Evolutionary conservation across 2,329 filamentous ascomycete species (phyloP), one percentile per base, ranked within the genome.

Genomic region (Penicillium janthinellum): DNA sequence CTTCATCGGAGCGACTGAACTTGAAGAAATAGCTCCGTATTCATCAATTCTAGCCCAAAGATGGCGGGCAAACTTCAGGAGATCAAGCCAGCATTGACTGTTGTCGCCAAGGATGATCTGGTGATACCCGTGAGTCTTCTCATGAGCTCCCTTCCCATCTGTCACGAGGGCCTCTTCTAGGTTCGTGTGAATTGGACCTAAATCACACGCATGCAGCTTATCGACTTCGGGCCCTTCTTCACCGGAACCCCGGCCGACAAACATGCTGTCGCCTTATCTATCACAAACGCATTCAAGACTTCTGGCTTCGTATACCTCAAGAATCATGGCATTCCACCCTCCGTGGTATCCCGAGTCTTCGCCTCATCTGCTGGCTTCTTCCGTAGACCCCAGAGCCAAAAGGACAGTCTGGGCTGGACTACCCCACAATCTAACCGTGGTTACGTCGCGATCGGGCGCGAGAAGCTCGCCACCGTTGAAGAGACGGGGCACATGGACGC

Each of bases 281-380:
- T 96, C 66, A 86, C 94, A 12, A 73, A 86, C 55, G 92, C 91
- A 44, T 96, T 97, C 79, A 90, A 92, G 69, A 88, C 85, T 1
- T 90, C 92, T 2, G 93, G 93, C 58, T 96, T 97, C 81, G 85
- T 97, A 71, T 96, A 96, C 77, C 85, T 96, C 41, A 88, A 88
- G 68, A 90, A 94, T 75, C 88, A 94, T 66, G 85, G 89, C 42
- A 89, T 96, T 61, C 77, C 87, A 0, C 70, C 84, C 3, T 78
- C 83, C 8, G 82, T 83, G 10, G 78, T 92, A 12, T 74, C 83
- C 60, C 76, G 83, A 58, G 83, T 89, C 60, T 96, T 95, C 73
- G 73, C 80, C 62, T 82, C 83, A 58, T 92, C 90, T 5, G 86
- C 88, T 52, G 78, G 81, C 62, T 93, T 94, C 81, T 95, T 95